Evolutionary conservation across 306 rosid species (phyloP).

Genomic region (Vigna mungo): DNA sequence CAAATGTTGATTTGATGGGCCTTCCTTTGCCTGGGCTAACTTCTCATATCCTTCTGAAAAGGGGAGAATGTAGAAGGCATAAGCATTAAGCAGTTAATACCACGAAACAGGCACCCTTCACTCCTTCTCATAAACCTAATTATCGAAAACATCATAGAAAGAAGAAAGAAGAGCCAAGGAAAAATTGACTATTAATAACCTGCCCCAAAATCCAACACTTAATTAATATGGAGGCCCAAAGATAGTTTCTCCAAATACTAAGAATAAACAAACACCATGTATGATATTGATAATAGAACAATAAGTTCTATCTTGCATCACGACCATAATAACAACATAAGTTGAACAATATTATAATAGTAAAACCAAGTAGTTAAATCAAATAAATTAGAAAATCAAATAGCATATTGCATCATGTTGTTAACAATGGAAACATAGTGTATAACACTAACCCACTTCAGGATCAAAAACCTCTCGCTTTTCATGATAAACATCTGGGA

Average conservation of each 20-base stretch:
- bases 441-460: conserved; percentile 72
- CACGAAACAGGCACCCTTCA: conserved; percentile 15
- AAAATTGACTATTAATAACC: conserved; percentile 29
- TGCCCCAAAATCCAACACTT: conserved; percentile 29
- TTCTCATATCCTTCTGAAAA: conserved; percentile 87
- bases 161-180: conserved; percentile 19
- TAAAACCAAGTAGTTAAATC: neutral
- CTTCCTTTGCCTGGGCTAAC: conserved; percentile 63
- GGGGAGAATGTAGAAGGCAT: conserved; percentile 27
- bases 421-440: conserved; percentile 13
- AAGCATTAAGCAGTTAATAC: conserved; percentile 22
- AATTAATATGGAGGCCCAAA: conserved; percentile 7
- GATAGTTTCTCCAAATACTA: neutral
- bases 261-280: conserved; percentile 10
- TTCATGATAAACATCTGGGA: conserved; percentile 89
- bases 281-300: conserved; percentile 14
- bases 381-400: neutral
- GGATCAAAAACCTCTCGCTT: conserved; percentile 84
- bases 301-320: conserved; percentile 15
- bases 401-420: neutral
- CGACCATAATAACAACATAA: conserved; percentile 10
- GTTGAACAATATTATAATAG: conserved; percentile 30
- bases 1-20: conserved; percentile 48
- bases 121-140: conserved; percentile 33
- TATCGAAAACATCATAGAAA: neutral